These are phyloP conservation scores for Cylindrotheca fusiformis DNA, from an alignment of 108 stramenopile species.

Conservation along the genomic window DNA sequence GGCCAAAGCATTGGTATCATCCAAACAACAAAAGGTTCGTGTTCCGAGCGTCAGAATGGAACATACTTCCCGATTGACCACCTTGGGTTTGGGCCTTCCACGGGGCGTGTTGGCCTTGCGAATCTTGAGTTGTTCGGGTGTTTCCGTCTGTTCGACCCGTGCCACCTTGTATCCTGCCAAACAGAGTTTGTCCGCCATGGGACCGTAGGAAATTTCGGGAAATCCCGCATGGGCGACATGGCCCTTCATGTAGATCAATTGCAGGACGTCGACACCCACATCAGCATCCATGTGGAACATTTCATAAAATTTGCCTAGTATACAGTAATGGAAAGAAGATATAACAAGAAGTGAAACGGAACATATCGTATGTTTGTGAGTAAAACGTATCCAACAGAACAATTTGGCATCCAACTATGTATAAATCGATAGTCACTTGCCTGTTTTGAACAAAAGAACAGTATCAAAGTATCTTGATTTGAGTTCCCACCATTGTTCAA, in stretches of 20 bases:
- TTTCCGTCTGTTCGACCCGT: conserved; percentile 99
- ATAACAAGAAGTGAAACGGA: background rate
- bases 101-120: conserved; percentile 65
- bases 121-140: conserved; percentile 87
- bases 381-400: too few relatives aligned
- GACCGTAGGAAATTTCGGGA: conserved; percentile 88
- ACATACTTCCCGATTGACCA: conserved; percentile 96
- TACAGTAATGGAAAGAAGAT: background rate
- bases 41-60: conserved; percentile 87
- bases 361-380: too few relatives aligned
- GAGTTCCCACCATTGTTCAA: conserved; percentile 97
- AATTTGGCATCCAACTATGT: too few relatives aligned
- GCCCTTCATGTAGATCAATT: conserved; percentile 97
- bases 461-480: conserved; percentile 96
- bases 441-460: conserved; percentile 97
- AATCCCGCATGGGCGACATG: conserved; percentile 94
- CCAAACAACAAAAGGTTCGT: conserved; percentile 91
- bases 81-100: conserved; percentile 69
- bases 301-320: conserved; percentile 87
- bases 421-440: conserved; percentile 94
- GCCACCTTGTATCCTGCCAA: conserved; percentile 95
- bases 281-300: conserved; percentile 93
- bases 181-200: conserved; percentile 82
- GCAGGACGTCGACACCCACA: conserved; percentile 85
- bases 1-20: conserved; percentile 55